Evolutionary conservation across 768 basidiomycete species (phyloP).

Genomic region (Lactarius psammicola): DNA sequence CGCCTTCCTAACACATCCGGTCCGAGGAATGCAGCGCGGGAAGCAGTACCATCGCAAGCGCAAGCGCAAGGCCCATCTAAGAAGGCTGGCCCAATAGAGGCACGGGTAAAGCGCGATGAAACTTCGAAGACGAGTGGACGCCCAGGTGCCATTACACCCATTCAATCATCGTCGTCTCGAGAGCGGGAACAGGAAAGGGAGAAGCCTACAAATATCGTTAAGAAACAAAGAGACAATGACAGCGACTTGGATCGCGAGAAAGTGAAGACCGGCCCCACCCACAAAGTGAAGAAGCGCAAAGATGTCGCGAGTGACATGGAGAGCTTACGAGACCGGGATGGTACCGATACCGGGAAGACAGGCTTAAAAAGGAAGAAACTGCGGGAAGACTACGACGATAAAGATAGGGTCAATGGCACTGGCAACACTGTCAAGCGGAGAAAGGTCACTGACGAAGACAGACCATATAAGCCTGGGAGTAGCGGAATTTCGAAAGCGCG

Average conservation of each 20-base stretch:
- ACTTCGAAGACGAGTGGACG: conserved; percentile 36
- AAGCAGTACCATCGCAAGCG: conserved; percentile 23
- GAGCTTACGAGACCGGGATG: conserved; percentile 30
- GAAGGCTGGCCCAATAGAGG: conserved; percentile 33
- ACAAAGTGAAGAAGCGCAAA: conserved; percentile 24
- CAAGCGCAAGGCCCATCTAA: conserved; percentile 28
- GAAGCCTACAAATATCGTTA: not conserved
- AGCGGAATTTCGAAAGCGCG: conserved; percentile 20
- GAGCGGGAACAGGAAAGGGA: conserved; percentile 28
- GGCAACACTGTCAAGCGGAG: conserved; percentile 23
- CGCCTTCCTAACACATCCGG: conserved; percentile 30
- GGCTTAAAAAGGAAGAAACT: conserved; percentile 33
- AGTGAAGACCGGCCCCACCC: not conserved
- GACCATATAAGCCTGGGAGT: conserved; percentile 23
- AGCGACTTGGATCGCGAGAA: conserved; percentile 23
- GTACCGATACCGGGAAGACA: conserved; percentile 19
- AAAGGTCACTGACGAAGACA: conserved; percentile 26
- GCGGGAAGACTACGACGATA: conserved; percentile 30
- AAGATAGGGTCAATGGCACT: conserved; percentile 19
- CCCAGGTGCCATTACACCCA: conserved; percentile 37
- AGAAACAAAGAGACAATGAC: conserved; percentile 22
- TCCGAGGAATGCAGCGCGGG: conserved; percentile 23
- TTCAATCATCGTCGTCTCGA: conserved; percentile 30
- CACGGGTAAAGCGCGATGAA: conserved; percentile 34
- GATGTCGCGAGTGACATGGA: conserved; percentile 22